Conservation (phyloP, 331 rosid species). For the Ulmus americana region DNA sequence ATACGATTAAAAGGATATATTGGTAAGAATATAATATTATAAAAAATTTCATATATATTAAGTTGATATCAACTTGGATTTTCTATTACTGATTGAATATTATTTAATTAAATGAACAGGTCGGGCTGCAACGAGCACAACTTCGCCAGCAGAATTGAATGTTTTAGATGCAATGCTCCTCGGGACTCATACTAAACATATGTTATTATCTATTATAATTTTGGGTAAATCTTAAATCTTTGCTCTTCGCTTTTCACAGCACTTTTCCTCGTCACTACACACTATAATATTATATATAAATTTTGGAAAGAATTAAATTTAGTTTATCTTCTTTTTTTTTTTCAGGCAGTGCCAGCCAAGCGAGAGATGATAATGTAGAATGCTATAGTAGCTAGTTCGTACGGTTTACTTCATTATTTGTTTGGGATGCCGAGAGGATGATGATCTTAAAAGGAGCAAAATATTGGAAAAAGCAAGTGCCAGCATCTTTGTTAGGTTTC, state of each 20-base stretch:
- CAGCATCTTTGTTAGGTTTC: slow-evolving; percentile 31
- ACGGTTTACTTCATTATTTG: slow-evolving; percentile 25
- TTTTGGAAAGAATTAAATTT: no score
- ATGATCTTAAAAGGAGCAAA: no score
- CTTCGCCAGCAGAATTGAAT: slow-evolving; percentile 92
- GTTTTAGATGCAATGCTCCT: slow-evolving; percentile 96
- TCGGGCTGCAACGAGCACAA: slow-evolving; percentile 95
- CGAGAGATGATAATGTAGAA: slow-evolving; percentile 25
- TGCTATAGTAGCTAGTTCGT: not conserved
- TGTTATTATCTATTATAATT: slow-evolving; percentile 29
- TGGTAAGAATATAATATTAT: no score
- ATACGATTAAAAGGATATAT: no score
- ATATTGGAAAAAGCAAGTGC: slow-evolving; percentile 22
- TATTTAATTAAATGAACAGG: slow-evolving; percentile 31
- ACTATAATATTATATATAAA: no score
- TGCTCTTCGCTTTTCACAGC: not conserved
- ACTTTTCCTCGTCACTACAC: no score
- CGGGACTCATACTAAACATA: slow-evolving; percentile 66
- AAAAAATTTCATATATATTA: no score
- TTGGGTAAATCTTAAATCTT: slow-evolving; percentile 24
- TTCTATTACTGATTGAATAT: no score
- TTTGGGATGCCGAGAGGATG: slow-evolving; percentile 25
- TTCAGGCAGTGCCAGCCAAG: slow-evolving; percentile 38
- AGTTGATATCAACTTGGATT: no score
- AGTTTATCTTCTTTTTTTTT: not conserved